Evolutionary conservation across 176 grass and related monocot species (phyloP), one percentile per base, ranked within the genome.

Genomic region (Oryza punctata): DNA sequence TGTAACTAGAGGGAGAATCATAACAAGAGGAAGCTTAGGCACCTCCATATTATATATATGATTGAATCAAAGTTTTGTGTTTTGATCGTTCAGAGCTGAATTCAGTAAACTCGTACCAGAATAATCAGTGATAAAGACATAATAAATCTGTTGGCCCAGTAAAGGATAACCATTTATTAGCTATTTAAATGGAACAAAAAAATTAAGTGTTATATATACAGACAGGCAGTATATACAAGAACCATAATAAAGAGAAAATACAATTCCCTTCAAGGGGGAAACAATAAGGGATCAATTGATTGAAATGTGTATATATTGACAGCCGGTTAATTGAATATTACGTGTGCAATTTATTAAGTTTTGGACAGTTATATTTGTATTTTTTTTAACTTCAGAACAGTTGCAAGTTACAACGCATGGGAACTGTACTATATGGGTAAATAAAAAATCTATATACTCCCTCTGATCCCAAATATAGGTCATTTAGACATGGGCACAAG

Each of bases 21-120:
- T 24, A 38, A 38, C 45, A 69, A 25, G 49, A 49, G 4, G 14
- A 75, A 78, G 15, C 38, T 29, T 75, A 84, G 61, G 52, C 21
- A 25, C 59, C 24, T 41, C 4, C 49, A 35, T 33, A 33, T 33
- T 35, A 54, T 23, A 68, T 43, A 29, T 27, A 28, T 64, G 43
- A 14, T 54, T 52, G 6, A 6, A 33, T 67, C 19, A 4, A 6
- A 33, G 64, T 52, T 54, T 83, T 52, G 45, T 18, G 33, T 38
- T 54, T 83, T 52, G 45, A 26, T 65, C 21, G 38, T 33, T 83
- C 26, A 12, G 11, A 67, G 30, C 24, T 49, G 70, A 61, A 72
- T 47, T 47, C 41, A 46, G 70, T 46, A 72, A 27, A 27, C 43
- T 14, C 5, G n/a, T 7, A 72, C 41, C 43, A 10, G 70, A 72